These are phyloP conservation scores for Striga hermonthica DNA, from an alignment of 305 asterid species.

Conservation along the genomic window DNA sequence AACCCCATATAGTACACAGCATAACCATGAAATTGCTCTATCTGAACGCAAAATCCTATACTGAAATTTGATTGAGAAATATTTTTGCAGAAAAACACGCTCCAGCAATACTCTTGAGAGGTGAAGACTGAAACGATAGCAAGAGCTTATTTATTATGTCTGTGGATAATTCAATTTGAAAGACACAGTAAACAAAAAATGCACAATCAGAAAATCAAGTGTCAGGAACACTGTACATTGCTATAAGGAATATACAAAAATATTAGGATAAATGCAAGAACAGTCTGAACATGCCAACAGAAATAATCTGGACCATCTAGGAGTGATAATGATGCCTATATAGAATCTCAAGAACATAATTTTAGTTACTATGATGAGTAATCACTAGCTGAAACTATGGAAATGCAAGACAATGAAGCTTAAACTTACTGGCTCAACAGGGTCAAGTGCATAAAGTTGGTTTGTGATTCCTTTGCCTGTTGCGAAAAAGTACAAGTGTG, in stretches of 20 bases:
- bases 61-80: neutral
- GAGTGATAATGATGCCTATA: constrained; percentile 23
- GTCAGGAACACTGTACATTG: neutral
- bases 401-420: constrained; percentile 20
- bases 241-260: neutral
- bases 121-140: constrained; percentile 18
- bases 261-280: constrained; percentile 10
- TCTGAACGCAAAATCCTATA: neutral
- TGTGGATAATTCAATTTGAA: constrained; percentile 4
- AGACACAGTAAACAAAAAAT: neutral
- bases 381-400: constrained; percentile 25
- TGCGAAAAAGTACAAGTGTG: constrained; percentile 28
- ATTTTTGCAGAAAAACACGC: constrained; percentile 11
- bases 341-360: constrained; percentile 10
- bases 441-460: constrained; percentile 74
- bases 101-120: constrained; percentile 6
- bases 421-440: constrained; percentile 81
- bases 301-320: constrained; percentile 1
- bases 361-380: too few relatives aligned
- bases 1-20: constrained; percentile 7
- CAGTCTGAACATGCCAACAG: neutral
- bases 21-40: neutral
- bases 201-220: neutral
- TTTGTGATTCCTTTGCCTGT: constrained; percentile 87
- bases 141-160: constrained; percentile 10